Evolutionary conservation across 1,284 basidiomycete genomes (phyloP).

Genomic region (Cutaneotrichosporon dermatis): DNA sequence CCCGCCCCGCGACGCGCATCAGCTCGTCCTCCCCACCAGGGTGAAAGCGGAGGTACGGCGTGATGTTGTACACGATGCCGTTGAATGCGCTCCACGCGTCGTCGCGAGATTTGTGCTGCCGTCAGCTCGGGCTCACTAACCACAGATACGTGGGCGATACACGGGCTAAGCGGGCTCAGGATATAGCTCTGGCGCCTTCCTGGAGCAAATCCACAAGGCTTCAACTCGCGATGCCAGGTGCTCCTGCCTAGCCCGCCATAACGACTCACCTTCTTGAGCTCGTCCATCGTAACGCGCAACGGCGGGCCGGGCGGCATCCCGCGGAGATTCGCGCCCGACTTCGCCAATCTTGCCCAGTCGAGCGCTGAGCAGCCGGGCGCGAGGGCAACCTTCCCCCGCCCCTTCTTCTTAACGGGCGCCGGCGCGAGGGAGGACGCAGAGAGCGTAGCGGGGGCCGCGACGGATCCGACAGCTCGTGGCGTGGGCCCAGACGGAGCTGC

Average conservation of each 20-base stretch:
- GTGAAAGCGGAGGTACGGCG: constrained; percentile 84
- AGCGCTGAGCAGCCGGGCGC: constrained; percentile 86
- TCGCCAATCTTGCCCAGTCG: constrained; percentile 88
- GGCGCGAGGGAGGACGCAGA: neutral
- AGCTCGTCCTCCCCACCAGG: constrained; percentile 91
- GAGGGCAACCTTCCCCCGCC: constrained; percentile 75
- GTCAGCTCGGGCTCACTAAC: neutral
- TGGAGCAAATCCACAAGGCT: too few species aligned
- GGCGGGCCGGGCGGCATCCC: constrained; percentile 54
- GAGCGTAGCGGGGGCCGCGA: too few species aligned
- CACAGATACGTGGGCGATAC: too few species aligned
- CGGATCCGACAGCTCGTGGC: too few species aligned
- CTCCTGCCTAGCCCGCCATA: neutral
- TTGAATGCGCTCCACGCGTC: constrained; percentile 93
- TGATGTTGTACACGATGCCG: constrained; percentile 96
- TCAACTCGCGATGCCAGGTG: too few species aligned
- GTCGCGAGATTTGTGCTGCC: constrained; percentile 53
- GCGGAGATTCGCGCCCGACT: constrained; percentile 69
- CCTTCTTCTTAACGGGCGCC: constrained; percentile 50
- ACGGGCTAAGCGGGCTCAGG: too few species aligned
- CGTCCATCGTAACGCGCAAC: constrained; percentile 71
- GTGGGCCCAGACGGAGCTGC: too few species aligned
- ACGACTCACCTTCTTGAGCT: constrained; percentile 72
- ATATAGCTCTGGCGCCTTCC: too few species aligned
- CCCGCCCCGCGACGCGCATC: constrained; percentile 91